Base-by-base conservation (phyloP, 169 alveolate species). In the Plasmodium malariae region DNA sequence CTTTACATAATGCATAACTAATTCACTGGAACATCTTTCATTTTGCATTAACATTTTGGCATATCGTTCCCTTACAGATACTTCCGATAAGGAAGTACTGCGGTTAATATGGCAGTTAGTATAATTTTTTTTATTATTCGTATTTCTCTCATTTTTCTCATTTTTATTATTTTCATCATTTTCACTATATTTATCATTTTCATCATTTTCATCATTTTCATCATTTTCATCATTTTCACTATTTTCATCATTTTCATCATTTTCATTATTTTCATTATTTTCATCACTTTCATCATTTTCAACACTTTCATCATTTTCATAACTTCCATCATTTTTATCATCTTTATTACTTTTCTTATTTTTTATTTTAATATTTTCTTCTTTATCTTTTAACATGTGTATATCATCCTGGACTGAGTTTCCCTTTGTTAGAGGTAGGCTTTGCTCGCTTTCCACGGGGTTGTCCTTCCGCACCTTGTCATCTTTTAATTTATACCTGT, bases 201-300 rank as follows among this genome's bases (percentile, higher is more conserved):
- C 28, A 51, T 49, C 30, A 60, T 37, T 2, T 12, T 21, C 28
- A 26, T 19, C 28, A 59, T 17, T 9, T 0, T 17, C 69, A 7
- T 59, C 19, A 12, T 17, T 59, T 12, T 59, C 28, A 59, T 59
- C 19, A 26, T 57, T 57, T 7, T 57, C 1, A 24, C 7, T 57
- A 57, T 57, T 57, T 0, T 57, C n/a, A 0, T 0, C n/a, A 24
- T 57, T 57, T 7, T 57, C 32, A 19, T 14, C n/a, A 57, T 57
- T 57, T n/a, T 57, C 24, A 57, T 57, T 57, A 24, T 57, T 57
- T 11, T 57, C 68, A 57, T 14, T 57, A 24, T 57, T 57, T n/a
- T 57, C n/a, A 57, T 57, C n/a, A 43, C 12, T 43, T 7, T 43
- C 55, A 9, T 12, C 12, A 12, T 43, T 43, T 7, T 9, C 17